These are phyloP conservation scores for Diatrype stigma DNA, from an alignment of 2,329 filamentous ascomycete genomes.

Conservation along the genomic window DNA sequence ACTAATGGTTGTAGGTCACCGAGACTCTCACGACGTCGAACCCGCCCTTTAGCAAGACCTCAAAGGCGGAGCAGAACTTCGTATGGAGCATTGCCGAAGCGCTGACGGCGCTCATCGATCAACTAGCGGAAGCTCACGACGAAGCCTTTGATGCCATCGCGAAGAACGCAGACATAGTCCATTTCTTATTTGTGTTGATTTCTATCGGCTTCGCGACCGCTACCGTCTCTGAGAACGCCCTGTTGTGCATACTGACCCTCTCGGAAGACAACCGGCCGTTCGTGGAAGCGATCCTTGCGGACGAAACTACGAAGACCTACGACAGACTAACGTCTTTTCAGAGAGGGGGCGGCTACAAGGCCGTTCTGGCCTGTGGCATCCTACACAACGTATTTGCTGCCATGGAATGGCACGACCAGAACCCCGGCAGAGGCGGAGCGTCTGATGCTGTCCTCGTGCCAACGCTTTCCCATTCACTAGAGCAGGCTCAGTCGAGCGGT, in stretches of 20 bases:
- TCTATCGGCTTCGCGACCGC: constrained; percentile 34
- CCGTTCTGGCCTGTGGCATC: constrained; percentile 55
- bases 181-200: constrained; percentile 52
- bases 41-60: constrained; percentile 41
- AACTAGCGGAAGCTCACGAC: constrained; percentile 55
- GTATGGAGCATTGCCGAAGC: constrained; percentile 52
- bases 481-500: constrained; percentile 26
- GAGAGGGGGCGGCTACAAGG: constrained; percentile 42
- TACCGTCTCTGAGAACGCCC: constrained; percentile 41
- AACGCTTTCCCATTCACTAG: constrained; percentile 36
- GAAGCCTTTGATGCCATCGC: constrained; percentile 55
- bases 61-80: constrained; percentile 50
- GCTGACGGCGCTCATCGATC: constrained; percentile 48
- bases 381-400: constrained; percentile 59
- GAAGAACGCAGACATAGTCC: constrained; percentile 42
- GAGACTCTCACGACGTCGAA: constrained; percentile 37
- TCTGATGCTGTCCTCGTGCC: constrained; percentile 49
- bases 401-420: constrained; percentile 49
- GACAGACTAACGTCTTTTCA: constrained; percentile 46
- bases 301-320: constrained; percentile 43
- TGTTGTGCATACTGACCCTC: constrained; percentile 54
- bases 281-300: constrained; percentile 48
- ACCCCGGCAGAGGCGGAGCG: constrained; percentile 42
- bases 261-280: constrained; percentile 57
- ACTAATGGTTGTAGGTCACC: constrained; percentile 31